A percentile compares a stretch with the other conserved stretches of the same genome.
Evolutionary conservation across 805 yeast genomes (phyloP).

Genomic region (Cyberlindnera meyerae): DNA sequence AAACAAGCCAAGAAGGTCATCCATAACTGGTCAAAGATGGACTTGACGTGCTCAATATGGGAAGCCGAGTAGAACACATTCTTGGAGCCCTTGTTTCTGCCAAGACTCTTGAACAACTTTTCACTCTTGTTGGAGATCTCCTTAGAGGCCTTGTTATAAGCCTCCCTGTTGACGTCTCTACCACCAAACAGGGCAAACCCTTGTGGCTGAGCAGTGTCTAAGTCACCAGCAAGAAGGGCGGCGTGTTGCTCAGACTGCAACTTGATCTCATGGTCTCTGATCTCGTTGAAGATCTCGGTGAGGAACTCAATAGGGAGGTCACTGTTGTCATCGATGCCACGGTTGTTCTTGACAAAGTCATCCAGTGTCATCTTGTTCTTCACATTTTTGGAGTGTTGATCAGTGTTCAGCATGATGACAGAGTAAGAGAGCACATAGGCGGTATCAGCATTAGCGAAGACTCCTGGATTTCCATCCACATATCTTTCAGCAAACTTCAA

Average conservation of each 20-base stretch:
- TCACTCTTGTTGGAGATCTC: constrained; percentile 91
- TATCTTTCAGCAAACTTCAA: constrained; percentile 93
- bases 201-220: constrained; percentile 31
- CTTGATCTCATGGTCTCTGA: constrained; percentile 79
- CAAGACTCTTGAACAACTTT: constrained; percentile 64
- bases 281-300: constrained; percentile 68
- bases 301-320: constrained; percentile 75
- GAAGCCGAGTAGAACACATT: constrained; percentile 73
- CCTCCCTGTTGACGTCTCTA: constrained; percentile 70
- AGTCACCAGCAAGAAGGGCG: constrained; percentile 69
- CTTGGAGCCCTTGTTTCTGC: constrained; percentile 40
- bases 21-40: constrained; percentile 93
- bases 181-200: constrained; percentile 60
- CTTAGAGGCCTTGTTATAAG: constrained; percentile 86
- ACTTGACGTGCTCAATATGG: constrained; percentile 83
- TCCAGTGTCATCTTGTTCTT: constrained; percentile 83
- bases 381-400: constrained; percentile 84
- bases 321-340: constrained; percentile 88
- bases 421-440: constrained; percentile 92
- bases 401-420: constrained; percentile 89
- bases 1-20: constrained; percentile 94
- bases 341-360: constrained; percentile 80
- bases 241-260: constrained; percentile 91
- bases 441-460: constrained; percentile 88
- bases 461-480: constrained; percentile 80